Percentiles rank a stretch among this genome's conserved stretches.
These are phyloP conservation scores for Leishmania amazonensis DNA, from an alignment of 208 protist species.

Conservation along the genomic window DNA sequence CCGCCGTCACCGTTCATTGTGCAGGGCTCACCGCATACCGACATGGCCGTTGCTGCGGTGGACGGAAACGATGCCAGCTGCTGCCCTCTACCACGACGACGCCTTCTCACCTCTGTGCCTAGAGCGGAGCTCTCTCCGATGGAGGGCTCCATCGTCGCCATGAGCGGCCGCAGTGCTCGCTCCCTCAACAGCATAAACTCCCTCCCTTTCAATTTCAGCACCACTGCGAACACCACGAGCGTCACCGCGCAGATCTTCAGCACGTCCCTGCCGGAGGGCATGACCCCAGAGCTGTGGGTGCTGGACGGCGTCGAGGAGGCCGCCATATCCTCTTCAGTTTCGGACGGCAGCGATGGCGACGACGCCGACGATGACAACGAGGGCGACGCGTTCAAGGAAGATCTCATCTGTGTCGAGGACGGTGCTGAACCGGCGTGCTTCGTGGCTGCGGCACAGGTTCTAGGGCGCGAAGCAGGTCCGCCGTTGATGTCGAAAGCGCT, in stretches of 20 bases:
- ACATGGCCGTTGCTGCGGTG: background rate
- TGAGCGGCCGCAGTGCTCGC: constrained; percentile 27
- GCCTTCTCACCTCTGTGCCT: constrained; percentile 22
- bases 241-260: constrained; percentile 30
- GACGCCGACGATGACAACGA: constrained; percentile 16
- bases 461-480: constrained; percentile 6
- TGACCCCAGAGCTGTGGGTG: constrained; percentile 17
- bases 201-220: constrained; percentile 44
- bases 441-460: constrained; percentile 17
- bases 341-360: constrained; percentile 12
- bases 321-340: constrained; percentile 2
- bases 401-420: constrained; percentile 13
- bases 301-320: constrained; percentile 27
- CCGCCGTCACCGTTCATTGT: background rate
- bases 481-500: constrained; percentile 23
- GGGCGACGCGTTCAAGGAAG: constrained; percentile 10
- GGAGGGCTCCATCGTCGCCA: constrained; percentile 34
- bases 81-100: background rate
- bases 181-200: constrained; percentile 32
- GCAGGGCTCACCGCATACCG: background rate
- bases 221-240: constrained; percentile 26
- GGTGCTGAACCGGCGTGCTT: constrained; percentile 21
- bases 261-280: constrained; percentile 5
- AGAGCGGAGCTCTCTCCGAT: constrained; percentile 29
- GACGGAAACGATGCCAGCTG: background rate